These are phyloP conservation scores for Coniferiporia sulphurascens DNA, from an alignment of 1,284 basidiomycete genomes.

Conservation along the genomic window DNA sequence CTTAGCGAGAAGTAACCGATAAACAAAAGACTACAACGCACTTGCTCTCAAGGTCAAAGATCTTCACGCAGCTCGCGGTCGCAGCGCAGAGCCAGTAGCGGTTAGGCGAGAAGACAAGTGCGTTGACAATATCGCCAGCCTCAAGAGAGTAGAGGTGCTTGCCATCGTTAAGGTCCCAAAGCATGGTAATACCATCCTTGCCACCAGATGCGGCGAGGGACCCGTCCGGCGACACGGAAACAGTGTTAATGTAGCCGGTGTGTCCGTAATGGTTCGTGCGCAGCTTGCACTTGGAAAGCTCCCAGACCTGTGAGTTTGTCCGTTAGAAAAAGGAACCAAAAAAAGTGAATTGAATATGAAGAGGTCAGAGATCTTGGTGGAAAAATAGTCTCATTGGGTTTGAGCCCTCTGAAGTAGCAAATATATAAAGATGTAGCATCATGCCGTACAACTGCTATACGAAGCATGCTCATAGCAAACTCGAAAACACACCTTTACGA, in stretches of 20 bases:
- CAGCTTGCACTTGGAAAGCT: slow-evolving; percentile 99
- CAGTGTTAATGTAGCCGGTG: slow-evolving; percentile 98
- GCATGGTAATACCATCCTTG: slow-evolving; percentile 99
- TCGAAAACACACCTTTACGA: slow-evolving; percentile 84
- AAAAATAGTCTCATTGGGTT: slow-evolving; percentile 64
- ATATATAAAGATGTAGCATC: slow-evolving; percentile 55
- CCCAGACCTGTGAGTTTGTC: slow-evolving; percentile 80
- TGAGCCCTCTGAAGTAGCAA: slow-evolving; percentile 80
- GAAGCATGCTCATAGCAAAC: slow-evolving; percentile 12
- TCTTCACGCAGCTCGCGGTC: slow-evolving; percentile 97
- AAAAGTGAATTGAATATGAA: background rate
- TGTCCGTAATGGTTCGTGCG: slow-evolving; percentile 99
- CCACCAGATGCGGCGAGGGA: slow-evolving; percentile 99
- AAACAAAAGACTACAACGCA: slow-evolving; percentile 38
- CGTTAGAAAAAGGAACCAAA: slow-evolving; percentile 4
- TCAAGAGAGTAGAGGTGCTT: slow-evolving; percentile 99
- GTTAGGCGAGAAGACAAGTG: slow-evolving; percentile 99
- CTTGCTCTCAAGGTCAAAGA: slow-evolving; percentile 98
- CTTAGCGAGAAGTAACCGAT: background rate
- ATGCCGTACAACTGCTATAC: slow-evolving; percentile 27
- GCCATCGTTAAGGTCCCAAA: slow-evolving; percentile 99
- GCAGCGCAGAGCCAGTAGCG: slow-evolving; percentile 99
- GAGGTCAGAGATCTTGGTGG: slow-evolving; percentile 76
- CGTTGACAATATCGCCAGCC: slow-evolving; percentile 98
- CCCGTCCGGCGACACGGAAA: slow-evolving; percentile 98